Base-by-base conservation (phyloP, 768 basidiomycete genomes). In the Baorangia bicolor region DNA sequence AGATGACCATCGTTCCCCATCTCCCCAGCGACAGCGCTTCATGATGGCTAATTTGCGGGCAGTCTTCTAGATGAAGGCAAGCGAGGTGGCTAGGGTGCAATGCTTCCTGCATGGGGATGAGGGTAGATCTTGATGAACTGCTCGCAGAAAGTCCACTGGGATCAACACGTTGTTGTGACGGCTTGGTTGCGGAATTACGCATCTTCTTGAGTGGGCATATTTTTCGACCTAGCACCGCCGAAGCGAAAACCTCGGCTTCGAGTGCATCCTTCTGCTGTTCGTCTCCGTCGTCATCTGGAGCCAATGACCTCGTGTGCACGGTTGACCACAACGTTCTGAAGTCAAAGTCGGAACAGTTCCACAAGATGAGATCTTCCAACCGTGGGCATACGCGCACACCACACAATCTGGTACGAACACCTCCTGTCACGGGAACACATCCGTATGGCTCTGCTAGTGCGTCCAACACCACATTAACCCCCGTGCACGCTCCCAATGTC, bases 341-440 rank as follows among this genome's bases (percentile, higher is more conserved):
- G 33, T 72, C 64, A 53, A 82, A 64, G 62, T 81, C 79, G 48
- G 68, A 58, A 63, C 81, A 84, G 44, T 73, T 74, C 82, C 78
- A 81, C 53, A 84, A 73, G 37, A 76, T 73, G 33, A 83, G 68
- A n/a, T 77, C 74, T 63, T 79, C 78, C 43, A 84, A 71, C 35
- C 74, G 73, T 23, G 81, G 79, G 61, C 82, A 83, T 42, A 78
- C 70, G 53, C 77, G 80, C 58, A 80, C 77, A 43, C 72, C 75
- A 54, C 70, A 73, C 34, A 51, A 43, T 53, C 52, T 62, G 34
- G 53, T 40, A 21, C 56, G 54, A 46, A 52, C 31, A 20, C 63
- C 62, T 53, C 60, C 52, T 33, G 27, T 43, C 14, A 28, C 13
- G 4, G 64, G 57, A 45, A 52, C 56, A 47, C n/a, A 49, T 23